A percentile compares a stretch with the other conserved stretches of the same genome.
Conservation (phyloP, 768 basidiomycete species). For the Astraeus odoratus region DNA sequence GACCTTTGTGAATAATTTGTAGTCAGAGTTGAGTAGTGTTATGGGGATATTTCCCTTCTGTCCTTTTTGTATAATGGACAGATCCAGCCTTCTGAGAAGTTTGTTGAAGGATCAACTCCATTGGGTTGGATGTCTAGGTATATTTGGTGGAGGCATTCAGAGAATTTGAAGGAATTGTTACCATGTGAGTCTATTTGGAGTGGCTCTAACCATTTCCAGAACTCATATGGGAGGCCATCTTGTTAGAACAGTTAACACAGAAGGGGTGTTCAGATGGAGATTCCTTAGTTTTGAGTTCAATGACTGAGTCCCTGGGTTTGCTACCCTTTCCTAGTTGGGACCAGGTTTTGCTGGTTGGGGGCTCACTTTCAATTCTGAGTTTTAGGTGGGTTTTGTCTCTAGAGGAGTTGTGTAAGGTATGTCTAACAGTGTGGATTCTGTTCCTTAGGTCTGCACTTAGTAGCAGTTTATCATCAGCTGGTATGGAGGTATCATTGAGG, state of each 20-base stretch:
- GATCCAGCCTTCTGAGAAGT: constrained; percentile 27
- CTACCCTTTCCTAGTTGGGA: neutral
- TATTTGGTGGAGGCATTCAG: neutral
- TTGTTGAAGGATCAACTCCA: constrained; percentile 8
- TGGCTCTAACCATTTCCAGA: neutral
- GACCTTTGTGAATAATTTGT: constrained; percentile 3
- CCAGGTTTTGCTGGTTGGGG: neutral
- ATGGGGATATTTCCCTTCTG: constrained; percentile 25
- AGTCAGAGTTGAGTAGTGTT: constrained; percentile 26
- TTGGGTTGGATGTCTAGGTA: constrained; percentile 23
- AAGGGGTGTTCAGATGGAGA: neutral
- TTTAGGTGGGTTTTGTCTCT: neutral
- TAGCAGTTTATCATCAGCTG: neutral
- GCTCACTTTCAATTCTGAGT: neutral
- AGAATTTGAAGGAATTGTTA: neutral
- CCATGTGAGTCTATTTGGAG: neutral
- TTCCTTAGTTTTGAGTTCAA: neutral
- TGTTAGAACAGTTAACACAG: neutral
- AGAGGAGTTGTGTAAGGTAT: neutral
- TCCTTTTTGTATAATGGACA: constrained; percentile 37
- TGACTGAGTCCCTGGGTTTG: neutral
- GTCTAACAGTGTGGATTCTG: neutral
- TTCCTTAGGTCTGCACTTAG: neutral
- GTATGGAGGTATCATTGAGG: neutral
- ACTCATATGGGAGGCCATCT: neutral